A percentile compares a stretch with the other conserved stretches of the same genome.
These are phyloP conservation scores for Sarocladium kiliense DNA, from an alignment of 2,329 filamentous ascomycete species.

Conservation along the genomic window DNA sequence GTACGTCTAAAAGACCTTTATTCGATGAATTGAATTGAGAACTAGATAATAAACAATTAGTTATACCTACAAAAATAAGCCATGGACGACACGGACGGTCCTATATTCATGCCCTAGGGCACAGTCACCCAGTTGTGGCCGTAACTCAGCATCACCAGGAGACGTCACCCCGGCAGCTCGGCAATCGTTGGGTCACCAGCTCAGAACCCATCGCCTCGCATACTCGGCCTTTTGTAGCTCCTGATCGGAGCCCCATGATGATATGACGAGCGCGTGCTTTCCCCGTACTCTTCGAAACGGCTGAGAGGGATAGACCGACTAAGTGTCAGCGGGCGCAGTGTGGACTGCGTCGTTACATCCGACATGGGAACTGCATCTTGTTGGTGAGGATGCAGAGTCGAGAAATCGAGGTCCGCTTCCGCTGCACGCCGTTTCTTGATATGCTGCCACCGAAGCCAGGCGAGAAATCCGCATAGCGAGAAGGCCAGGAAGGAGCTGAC, in stretches of 20 bases:
- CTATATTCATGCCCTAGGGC: not conserved
- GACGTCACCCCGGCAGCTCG: not conserved
- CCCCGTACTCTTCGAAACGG: too few species aligned
- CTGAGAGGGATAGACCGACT: not conserved
- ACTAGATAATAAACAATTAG: too few species aligned
- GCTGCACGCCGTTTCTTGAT: not conserved
- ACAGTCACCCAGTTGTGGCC: not conserved
- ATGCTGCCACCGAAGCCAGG: not conserved
- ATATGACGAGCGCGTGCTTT: too few species aligned
- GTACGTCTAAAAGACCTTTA: too few species aligned
- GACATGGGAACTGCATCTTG: not conserved
- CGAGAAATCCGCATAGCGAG: not conserved
- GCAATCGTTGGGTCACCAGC: not conserved
- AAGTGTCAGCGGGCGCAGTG: not conserved
- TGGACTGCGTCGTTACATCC: not conserved
- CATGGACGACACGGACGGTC: too few species aligned
- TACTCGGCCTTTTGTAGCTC: not conserved
- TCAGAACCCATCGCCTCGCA: not conserved
- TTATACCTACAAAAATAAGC: too few species aligned
- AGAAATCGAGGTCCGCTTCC: not conserved
- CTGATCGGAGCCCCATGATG: too few species aligned
- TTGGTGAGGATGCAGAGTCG: not conserved
- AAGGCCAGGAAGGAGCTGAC: not conserved
- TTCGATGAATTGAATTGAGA: too few species aligned
- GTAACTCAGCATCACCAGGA: not conserved